Conservation (phyloP, 768 basidiomycete genomes). For the Scleroderma bovista region DNA sequence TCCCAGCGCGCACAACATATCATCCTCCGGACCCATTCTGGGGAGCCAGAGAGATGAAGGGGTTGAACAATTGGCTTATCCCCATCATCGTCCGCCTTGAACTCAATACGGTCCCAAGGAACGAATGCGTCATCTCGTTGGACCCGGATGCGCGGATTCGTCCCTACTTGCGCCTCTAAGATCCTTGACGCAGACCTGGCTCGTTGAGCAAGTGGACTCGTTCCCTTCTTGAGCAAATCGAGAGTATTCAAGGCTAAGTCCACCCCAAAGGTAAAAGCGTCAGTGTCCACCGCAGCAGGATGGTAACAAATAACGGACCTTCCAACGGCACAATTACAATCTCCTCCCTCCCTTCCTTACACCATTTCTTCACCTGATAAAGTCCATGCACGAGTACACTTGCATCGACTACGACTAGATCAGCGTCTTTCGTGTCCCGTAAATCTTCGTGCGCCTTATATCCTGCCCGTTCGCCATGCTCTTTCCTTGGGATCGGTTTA, state of each 20-base stretch:
- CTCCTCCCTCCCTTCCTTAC: slow-evolving; percentile 70
- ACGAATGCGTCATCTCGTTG: slow-evolving; percentile 81
- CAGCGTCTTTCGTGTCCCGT: slow-evolving; percentile 52
- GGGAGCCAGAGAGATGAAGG: slow-evolving; percentile 38
- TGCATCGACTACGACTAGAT: slow-evolving; percentile 73
- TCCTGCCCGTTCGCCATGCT: slow-evolving; percentile 14
- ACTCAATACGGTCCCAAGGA: slow-evolving; percentile 68
- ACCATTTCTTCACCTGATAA: slow-evolving; percentile 78
- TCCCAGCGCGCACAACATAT: slow-evolving; percentile 83
- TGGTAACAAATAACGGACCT: slow-evolving; percentile 44
- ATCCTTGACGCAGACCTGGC: slow-evolving; percentile 86
- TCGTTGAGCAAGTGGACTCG: slow-evolving; percentile 67
- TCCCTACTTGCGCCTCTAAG: slow-evolving; percentile 81
- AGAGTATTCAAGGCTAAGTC: slow-evolving; percentile 79
- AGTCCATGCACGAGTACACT: slow-evolving; percentile 77
- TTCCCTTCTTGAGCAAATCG: slow-evolving; percentile 90
- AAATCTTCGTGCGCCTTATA: slow-evolving; percentile 24
- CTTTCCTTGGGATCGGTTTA: slow-evolving; percentile 19
- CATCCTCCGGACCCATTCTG: slow-evolving; percentile 82
- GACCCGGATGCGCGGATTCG: slow-evolving; percentile 74
- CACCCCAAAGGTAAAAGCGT: neutral
- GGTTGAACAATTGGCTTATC: slow-evolving; percentile 19
- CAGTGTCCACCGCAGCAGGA: neutral
- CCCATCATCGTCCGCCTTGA: slow-evolving; percentile 33
- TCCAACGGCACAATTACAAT: slow-evolving; percentile 82